Base-by-base conservation (phyloP, 179 eudicot genomes). In the Heliamphora pulchella region DNA sequence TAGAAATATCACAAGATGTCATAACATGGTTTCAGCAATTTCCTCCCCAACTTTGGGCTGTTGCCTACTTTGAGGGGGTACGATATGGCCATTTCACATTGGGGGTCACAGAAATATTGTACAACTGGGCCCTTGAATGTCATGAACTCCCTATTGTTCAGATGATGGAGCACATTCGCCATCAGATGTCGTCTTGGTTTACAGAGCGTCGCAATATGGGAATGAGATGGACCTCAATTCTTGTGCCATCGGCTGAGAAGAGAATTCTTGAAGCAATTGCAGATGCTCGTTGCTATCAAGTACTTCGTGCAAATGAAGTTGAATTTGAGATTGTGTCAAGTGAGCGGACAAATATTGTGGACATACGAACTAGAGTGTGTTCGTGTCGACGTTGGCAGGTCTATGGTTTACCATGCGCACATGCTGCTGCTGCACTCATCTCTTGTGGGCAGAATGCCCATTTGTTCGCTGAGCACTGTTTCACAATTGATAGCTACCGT, bases 361-460 rank as follows among this genome's bases (percentile, higher is more conserved):
- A 95, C 76, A 95, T 95, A 59, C 72, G 92, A 66, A 91, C 86
- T 22, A 88, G 98, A 22, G 86, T 85, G n/a, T 95, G 98, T 78
- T 86, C 93, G 0, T 95, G 98, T 78, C 77, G 93, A 54, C 90
- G 94, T 2, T 95, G 98, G 97, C 97, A 95, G 79, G 82, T 91
- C 65, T 93, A 89, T 70, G 98, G 98, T 43, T 85, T 95, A n/a
- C 98, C 98, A 1, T 95, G 98, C 84, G 97, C 98, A 57, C 98
- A 95, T 83, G 98, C 94, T 15, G 97, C 93, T 64, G 97, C 98
- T 39, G 98, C 98, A 41, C 87, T 95, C 18, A 86, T 93, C 76
- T 95, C 97, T 3, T 91, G 97, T 80, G 89, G 98, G 87, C 97
- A 93, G 82, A 91, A 89, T 65, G 89, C 87, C 55, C 98, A 93